Evolutionary conservation across 768 basidiomycete genomes (phyloP).

Genomic region (Trametes cubensis): DNA sequence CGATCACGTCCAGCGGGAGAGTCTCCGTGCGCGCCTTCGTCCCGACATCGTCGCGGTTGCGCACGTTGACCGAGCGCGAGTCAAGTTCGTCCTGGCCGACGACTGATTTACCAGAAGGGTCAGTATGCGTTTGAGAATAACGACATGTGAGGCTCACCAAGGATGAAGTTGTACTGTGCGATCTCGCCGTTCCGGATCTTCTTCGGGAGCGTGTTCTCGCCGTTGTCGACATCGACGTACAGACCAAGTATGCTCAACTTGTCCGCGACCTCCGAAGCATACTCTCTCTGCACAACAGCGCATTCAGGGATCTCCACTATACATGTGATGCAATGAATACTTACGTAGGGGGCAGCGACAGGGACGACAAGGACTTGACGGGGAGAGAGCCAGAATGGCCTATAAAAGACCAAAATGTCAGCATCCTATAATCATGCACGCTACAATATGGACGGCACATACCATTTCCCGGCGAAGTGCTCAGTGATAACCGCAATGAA

Average conservation of each 20-base stretch:
- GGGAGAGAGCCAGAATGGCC: constrained; percentile 46
- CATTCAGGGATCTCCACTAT: too few species aligned
- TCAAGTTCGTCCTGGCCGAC: constrained; percentile 94
- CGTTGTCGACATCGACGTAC: constrained; percentile 91
- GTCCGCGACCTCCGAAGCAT: constrained; percentile 80
- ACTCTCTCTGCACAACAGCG: constrained; percentile 66
- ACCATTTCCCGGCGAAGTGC: constrained; percentile 98
- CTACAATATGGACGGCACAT: constrained; percentile 28
- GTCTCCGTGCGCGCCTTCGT: constrained; percentile 81
- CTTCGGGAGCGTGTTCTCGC: constrained; percentile 90
- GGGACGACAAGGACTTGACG: too few species aligned
- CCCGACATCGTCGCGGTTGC: constrained; percentile 93
- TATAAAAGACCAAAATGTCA: not conserved
- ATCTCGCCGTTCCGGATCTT: constrained; percentile 98
- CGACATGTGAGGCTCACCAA: constrained; percentile 56
- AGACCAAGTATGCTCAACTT: constrained; percentile 70
- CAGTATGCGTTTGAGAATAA: not conserved
- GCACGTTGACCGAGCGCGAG: constrained; percentile 85
- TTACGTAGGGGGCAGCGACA: too few species aligned
- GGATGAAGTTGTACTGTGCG: constrained; percentile 96
- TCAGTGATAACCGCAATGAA: constrained; percentile 98
- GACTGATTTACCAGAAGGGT: constrained; percentile 50
- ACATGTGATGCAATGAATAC: too few species aligned
- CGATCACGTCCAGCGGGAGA: constrained; percentile 69
- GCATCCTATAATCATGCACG: not conserved